A percentile compares a stretch with the other conserved stretches of the same genome.
These are phyloP conservation scores for Scheffersomyces coipomensis DNA, from an alignment of 805 yeast genomes.

Conservation along the genomic window DNA sequence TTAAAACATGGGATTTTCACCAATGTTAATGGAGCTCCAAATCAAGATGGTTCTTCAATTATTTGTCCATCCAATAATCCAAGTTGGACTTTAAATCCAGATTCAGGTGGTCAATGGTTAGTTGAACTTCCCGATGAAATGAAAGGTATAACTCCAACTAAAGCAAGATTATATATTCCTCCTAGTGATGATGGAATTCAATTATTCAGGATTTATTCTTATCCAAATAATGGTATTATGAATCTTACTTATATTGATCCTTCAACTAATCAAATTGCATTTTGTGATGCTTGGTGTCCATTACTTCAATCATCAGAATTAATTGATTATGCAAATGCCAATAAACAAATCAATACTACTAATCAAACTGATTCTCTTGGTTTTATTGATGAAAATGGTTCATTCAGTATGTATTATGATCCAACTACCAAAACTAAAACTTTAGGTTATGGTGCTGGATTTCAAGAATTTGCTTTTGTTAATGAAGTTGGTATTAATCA, in stretches of 20 bases:
- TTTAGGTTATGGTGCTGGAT: slow-evolving; percentile 46
- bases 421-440: slow-evolving; percentile 29
- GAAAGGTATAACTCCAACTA: slow-evolving; percentile 59
- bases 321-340: slow-evolving; percentile 19
- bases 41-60: slow-evolving; percentile 28
- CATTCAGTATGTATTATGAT: slow-evolving; percentile 34
- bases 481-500: slow-evolving; percentile 60
- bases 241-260: slow-evolving; percentile 86
- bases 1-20: slow-evolving; percentile 54
- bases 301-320: slow-evolving; percentile 44
- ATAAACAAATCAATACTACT: slow-evolving; percentile 29
- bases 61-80: slow-evolving; percentile 57
- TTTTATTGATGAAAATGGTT: slow-evolving; percentile 34
- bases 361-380: slow-evolving; percentile 11
- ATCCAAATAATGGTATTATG: slow-evolving; percentile 87
- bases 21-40: slow-evolving; percentile 39
- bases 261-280: slow-evolving; percentile 46
- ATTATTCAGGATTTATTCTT: slow-evolving; percentile 68
- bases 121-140: slow-evolving; percentile 54
- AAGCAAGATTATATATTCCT: slow-evolving; percentile 70
- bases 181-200: slow-evolving; percentile 50
- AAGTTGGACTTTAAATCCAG: slow-evolving; percentile 53
- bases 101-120: slow-evolving; percentile 62
- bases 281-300: slow-evolving; percentile 92
- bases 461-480: slow-evolving; percentile 80